Conservation (phyloP, 352 stramenopile species). For the Plasmopara halstedii region DNA sequence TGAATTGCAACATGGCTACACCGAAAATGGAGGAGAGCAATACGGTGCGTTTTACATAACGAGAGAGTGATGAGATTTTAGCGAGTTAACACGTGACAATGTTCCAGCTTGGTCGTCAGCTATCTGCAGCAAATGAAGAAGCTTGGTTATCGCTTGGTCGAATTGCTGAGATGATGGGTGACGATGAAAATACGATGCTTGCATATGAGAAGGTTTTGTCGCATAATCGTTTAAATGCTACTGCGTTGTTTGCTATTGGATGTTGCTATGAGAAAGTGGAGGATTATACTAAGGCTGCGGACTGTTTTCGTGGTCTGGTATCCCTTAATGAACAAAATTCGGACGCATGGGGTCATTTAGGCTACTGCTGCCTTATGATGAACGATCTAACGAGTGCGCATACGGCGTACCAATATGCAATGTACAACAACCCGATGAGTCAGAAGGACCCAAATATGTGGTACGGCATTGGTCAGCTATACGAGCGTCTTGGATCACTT, state of each 20-base stretch:
- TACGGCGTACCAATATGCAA: slow-evolving; percentile 83
- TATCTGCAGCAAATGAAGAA: slow-evolving; percentile 75
- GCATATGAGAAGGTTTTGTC: slow-evolving; percentile 85
- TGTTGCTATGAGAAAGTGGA: slow-evolving; percentile 85
- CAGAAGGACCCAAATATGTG: slow-evolving; percentile 84
- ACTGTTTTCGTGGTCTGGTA: slow-evolving; percentile 81
- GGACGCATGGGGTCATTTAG: slow-evolving; percentile 76
- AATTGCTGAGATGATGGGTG: slow-evolving; percentile 87
- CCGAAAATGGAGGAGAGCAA: slow-evolving; percentile 80
- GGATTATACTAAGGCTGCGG: slow-evolving; percentile 81
- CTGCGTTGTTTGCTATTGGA: slow-evolving; percentile 74
- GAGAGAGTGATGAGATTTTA: slow-evolving; percentile 12
- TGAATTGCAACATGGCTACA: slow-evolving; percentile 41
- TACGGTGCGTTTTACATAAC: slow-evolving; percentile 25
- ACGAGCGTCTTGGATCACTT: slow-evolving; percentile 74
- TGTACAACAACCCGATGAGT: slow-evolving; percentile 86
- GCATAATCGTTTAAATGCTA: slow-evolving; percentile 81
- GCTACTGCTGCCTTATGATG: slow-evolving; percentile 87
- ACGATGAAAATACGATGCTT: slow-evolving; percentile 85
- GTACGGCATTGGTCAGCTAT: slow-evolving; percentile 84
- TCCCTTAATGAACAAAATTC: slow-evolving; percentile 81
- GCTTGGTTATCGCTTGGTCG: slow-evolving; percentile 74
- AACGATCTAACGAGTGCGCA: slow-evolving; percentile 84
- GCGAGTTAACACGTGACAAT: slow-evolving; percentile 3
- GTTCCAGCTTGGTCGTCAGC: slow-evolving; percentile 52